Percentiles rank a stretch among this genome's conserved stretches.
phyloP scores from a whole-genome alignment of 345 rosid genomes.

The Citropsis articulata region DNA sequence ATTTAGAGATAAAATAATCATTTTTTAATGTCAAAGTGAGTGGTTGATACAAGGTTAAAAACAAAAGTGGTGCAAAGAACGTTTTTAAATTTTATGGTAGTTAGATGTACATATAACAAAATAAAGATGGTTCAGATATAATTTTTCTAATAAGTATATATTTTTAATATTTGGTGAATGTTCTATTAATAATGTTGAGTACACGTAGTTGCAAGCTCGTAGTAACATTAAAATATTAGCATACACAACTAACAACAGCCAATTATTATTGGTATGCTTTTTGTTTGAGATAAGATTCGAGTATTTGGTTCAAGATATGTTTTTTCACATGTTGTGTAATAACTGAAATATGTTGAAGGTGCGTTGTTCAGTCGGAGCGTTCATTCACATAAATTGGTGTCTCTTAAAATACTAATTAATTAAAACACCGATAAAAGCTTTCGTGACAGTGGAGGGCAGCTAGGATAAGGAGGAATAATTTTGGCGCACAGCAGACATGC shows the following conservation, averaged over 20 bases:
- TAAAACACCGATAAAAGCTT: neutral
- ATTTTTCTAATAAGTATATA: no score
- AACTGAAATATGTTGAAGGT: neutral
- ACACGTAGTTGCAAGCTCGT: slow-evolving; percentile 1
- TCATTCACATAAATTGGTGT: neutral
- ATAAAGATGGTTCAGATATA: no score
- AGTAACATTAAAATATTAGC: neutral
- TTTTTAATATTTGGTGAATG: no score
- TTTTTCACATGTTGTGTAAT: neutral
- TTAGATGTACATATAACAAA: no score
- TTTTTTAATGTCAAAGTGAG: no score
- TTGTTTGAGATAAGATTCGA: neutral
- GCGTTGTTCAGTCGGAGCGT: neutral
- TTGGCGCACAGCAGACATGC: neutral
- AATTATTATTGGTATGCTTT: neutral
- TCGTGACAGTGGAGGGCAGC: neutral
- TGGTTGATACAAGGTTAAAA: no score
- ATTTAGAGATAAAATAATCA: no score
- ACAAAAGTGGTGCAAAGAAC: no score
- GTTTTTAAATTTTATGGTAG: no score
- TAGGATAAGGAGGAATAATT: neutral
- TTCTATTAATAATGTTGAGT: neutral
- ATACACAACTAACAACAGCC: neutral
- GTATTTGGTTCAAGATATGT: neutral
- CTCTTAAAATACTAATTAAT: neutral